A percentile compares a stretch with the other conserved stretches of the same genome.
These are phyloP conservation scores for Microdochium bolleyi DNA, from an alignment of 2,329 filamentous ascomycete genomes.

Conservation along the genomic window DNA sequence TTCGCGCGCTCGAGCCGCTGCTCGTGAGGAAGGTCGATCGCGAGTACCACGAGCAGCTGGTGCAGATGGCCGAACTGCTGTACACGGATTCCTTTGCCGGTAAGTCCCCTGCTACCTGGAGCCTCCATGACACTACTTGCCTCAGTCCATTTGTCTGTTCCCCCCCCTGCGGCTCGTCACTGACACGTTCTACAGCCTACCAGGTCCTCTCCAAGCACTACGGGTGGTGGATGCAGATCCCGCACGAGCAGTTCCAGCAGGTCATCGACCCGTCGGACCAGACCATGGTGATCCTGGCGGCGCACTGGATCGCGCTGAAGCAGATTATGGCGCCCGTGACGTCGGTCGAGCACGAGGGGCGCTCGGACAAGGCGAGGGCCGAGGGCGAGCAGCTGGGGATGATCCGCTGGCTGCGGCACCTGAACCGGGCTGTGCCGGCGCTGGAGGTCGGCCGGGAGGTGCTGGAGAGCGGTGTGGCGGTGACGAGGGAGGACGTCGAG, in stretches of 20 bases:
- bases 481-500: constrained; percentile 20
- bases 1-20: constrained; percentile 33
- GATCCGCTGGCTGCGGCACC: constrained; percentile 39
- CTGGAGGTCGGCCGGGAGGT: constrained; percentile 5
- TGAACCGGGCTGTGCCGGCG: constrained; percentile 37
- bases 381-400: constrained; percentile 30
- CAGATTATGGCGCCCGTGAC: constrained; percentile 45
- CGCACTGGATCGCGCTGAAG: constrained; percentile 47
- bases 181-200: constrained; percentile 29
- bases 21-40: constrained; percentile 33
- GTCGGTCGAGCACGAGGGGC: constrained; percentile 23
- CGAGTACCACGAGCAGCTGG: constrained; percentile 35
- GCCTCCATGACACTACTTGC: no score
- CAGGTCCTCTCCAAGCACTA: constrained; percentile 41
- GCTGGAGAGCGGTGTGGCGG: background rate
- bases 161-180: background rate
- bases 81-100: constrained; percentile 45
- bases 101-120: constrained; percentile 15
- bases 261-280: constrained; percentile 39
- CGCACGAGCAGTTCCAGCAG: constrained; percentile 41
- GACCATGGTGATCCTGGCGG: constrained; percentile 35
- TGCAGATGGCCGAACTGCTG: constrained; percentile 41
- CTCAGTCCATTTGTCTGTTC: background rate
- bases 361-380: background rate
- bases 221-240: constrained; percentile 50